phyloP scores from a whole-genome alignment of 306 rosid genomes.

The Gillenia trifoliata region DNA sequence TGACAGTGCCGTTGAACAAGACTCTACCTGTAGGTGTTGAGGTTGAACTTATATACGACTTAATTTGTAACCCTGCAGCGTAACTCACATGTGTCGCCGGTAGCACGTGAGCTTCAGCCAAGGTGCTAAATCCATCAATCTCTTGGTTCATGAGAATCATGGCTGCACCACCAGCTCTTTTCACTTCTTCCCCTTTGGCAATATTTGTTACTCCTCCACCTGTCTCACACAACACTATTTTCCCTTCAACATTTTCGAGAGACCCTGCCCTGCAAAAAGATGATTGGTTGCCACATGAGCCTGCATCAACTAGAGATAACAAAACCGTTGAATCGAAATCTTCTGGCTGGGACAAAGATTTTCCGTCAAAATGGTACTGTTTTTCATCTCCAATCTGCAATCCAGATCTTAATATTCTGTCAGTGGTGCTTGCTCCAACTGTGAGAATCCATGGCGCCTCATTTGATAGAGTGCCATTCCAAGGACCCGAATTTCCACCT shows the following conservation, averaged over 20 bases:
- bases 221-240: slow-evolving; percentile 41
- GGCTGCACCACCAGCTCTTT: slow-evolving; percentile 38
- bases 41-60: slow-evolving; percentile 25
- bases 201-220: slow-evolving; percentile 15
- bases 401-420: slow-evolving; percentile 29
- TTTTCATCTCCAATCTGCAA: not conserved
- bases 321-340: slow-evolving; percentile 13
- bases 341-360: slow-evolving; percentile 30
- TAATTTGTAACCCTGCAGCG: slow-evolving; percentile 30
- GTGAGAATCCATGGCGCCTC: slow-evolving; percentile 64
- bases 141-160: slow-evolving; percentile 37
- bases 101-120: slow-evolving; percentile 28
- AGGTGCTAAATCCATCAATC: slow-evolving; percentile 9
- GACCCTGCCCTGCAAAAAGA: slow-evolving; percentile 20
- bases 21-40: slow-evolving; percentile 33
- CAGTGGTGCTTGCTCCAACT: slow-evolving; percentile 37
- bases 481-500: slow-evolving; percentile 61
- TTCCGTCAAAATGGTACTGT: slow-evolving; percentile 17
- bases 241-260: slow-evolving; percentile 33
- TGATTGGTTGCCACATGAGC: slow-evolving; percentile 22
- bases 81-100: slow-evolving; percentile 38
- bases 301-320: slow-evolving; percentile 38
- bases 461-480: slow-evolving; percentile 30
- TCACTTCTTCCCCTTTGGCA: slow-evolving; percentile 27
- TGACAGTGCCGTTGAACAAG: slow-evolving; percentile 42